Base-by-base conservation (phyloP, 495 filamentous ascomycete genomes). In the Hypoxylon intermedium region DNA sequence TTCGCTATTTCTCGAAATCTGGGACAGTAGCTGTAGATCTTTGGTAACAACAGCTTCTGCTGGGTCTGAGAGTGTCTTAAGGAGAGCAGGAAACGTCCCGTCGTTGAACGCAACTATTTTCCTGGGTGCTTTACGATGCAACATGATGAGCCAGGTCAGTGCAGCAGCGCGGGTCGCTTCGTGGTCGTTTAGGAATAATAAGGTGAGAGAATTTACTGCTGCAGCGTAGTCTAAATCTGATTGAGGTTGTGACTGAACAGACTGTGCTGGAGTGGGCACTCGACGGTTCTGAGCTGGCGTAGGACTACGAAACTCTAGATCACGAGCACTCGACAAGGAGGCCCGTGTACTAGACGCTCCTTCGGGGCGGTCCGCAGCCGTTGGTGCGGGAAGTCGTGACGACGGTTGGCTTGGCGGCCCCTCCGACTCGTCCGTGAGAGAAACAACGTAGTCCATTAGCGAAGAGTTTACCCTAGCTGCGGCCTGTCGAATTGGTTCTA, bases 61-160 rank as follows among this genome's bases (percentile, higher is more conserved):
- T 18, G 95, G 92, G 69, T 99, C 95, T 2, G 93, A 97, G 2
- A 99, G 80, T 0, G 95, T 99, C 73, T 99, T 98, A 19, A 99
- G 84, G 26, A 99, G 81, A 9, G 93, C 95, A 7, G 94, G 93
- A 69, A 98, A 99, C 0, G 93, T 98, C 21, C 92, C 94, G 69
- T 98, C 95, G 60, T 97, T 96, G 64, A 96, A 96, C 21, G 93
- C 92, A 15, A 98, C 82, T 34, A 96, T 91, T 72, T 96, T 98
- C 16, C 89, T 83, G 15, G 94, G 95, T 6, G 94, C 93, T 75
- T 96, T 97, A 38, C 88, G 85, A 69, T 99, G 94, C 46, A 99
- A 79, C 94, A 97, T 97, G 44, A 98, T 90, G 21, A 99, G 82
- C 95, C 95, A 99, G 5, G 89, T 90, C 28, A 99, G 77, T 5